phyloP scores from a whole-genome alignment of 2,329 filamentous ascomycete species.

The Didymella keratinophila region DNA sequence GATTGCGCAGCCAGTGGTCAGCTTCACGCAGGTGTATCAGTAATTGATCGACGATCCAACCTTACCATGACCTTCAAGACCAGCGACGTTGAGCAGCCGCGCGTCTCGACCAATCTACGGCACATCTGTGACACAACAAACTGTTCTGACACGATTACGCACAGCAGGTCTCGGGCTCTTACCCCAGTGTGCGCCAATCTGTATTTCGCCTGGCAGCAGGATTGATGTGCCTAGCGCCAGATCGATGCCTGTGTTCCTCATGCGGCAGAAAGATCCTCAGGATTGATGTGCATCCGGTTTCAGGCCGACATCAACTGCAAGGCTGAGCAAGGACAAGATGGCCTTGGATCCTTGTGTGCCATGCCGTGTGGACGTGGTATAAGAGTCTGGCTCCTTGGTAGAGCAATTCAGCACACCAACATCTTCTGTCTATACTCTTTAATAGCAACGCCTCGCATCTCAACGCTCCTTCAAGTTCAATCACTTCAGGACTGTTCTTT shows the following conservation, averaged over 20 bases:
- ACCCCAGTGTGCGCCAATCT: constrained; percentile 25
- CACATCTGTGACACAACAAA: constrained; percentile 33
- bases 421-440: constrained; percentile 25
- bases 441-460: background rate
- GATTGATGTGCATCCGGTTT: constrained; percentile 46
- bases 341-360: constrained; percentile 13
- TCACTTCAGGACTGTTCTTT: background rate
- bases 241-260: constrained; percentile 25
- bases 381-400: constrained; percentile 22
- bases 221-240: constrained; percentile 24
- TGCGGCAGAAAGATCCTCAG: constrained; percentile 36
- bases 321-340: constrained; percentile 10
- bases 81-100: constrained; percentile 9
- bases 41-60: background rate
- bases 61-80: background rate
- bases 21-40: background rate
- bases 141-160: constrained; percentile 35
- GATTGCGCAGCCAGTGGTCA: background rate
- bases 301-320: constrained; percentile 28
- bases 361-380: constrained; percentile 33
- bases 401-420: constrained; percentile 7
- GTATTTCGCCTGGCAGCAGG: constrained; percentile 17
- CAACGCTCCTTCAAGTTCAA: constrained; percentile 44
- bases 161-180: constrained; percentile 23
- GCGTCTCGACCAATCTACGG: constrained; percentile 24